Evolutionary conservation across 129 eudicot species (phyloP), one percentile per base, ranked within the genome.

Genomic region (Artemisia annua): DNA sequence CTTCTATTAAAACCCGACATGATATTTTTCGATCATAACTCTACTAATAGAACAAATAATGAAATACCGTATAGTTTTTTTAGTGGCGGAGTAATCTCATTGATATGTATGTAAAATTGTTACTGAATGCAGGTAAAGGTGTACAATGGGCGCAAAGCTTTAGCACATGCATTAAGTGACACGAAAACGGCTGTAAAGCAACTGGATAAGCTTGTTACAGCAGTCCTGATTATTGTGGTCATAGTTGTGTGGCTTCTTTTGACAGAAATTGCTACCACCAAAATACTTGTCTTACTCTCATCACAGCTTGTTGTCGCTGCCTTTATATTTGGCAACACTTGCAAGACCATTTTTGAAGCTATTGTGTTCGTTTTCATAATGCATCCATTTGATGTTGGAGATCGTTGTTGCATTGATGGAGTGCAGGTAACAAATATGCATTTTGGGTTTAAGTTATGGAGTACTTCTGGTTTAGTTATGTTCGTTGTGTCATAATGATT

Each of bases 311-410:
- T 93, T 11, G 96, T 87, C 3, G 98, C 96, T 16, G 98, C 86
- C 39, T 93, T 93, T 63, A 81, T 93, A 61, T 93, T 93, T 81
- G 98, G 98, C 6, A 89, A 90, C 80, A 93, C 98, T 55, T 87
- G 96, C 96, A 90, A 86, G 82, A 90, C 96, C 51, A 83, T 86
- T 28, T 93, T 93, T 75, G 98, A 93, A 84, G 97, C 97, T 17
- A 90, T 93, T 50, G 82, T 93, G 57, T 93, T 93, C 60, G 98
- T 90, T 11, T 93, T 93, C 67, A 80, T 90, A 30, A 93, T 93
- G 98, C 98, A 93, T 80, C 98, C 96, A 1, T 93, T 93, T 77
- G 98, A 93, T 70, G 98, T 93, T 49, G 96, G 98, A 44, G 98
- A 93, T 63, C 96, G 97, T 35, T 93, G 98, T 63, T 88, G 86